These are phyloP conservation scores for Wickerhamiella nectarea DNA, from an alignment of 805 yeast species.

Conservation along the genomic window DNA sequence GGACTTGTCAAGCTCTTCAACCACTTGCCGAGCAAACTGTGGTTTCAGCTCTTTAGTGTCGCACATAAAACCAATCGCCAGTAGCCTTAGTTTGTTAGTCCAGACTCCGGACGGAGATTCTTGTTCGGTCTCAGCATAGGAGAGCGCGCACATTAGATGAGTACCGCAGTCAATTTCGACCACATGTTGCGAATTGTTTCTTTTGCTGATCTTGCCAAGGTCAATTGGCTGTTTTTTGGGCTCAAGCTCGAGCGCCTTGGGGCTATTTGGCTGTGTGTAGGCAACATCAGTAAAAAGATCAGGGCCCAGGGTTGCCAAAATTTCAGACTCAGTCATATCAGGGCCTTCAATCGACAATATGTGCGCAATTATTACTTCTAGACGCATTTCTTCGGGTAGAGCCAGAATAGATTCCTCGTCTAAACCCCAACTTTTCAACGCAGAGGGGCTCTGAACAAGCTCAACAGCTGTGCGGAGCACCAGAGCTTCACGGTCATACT, in stretches of 20 bases:
- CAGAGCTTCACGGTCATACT: not conserved
- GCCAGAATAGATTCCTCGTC: not conserved
- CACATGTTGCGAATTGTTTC: not conserved
- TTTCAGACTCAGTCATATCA: not conserved
- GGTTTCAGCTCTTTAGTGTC: not conserved
- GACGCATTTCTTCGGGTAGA: slow-evolving; percentile 2
- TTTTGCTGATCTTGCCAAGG: too few species aligned
- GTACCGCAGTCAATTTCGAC: not conserved
- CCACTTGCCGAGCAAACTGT: not conserved
- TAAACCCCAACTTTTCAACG: not conserved
- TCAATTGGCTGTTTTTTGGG: too few species aligned
- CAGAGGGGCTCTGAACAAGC: not conserved
- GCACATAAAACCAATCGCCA: not conserved
- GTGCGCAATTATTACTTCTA: not conserved
- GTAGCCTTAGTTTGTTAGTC: not conserved
- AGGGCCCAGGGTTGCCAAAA: not conserved
- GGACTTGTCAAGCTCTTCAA: not conserved
- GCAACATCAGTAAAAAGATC: not conserved
- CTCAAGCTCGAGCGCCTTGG: not conserved
- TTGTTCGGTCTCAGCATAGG: not conserved
- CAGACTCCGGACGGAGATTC: not conserved
- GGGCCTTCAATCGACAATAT: not conserved
- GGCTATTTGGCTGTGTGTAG: not conserved
- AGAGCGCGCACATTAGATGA: not conserved
- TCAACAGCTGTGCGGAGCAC: not conserved